Evolutionary conservation across 805 yeast genomes (phyloP), one percentile per base, ranked within the genome.

Genomic region (Saturnispora diversa): DNA sequence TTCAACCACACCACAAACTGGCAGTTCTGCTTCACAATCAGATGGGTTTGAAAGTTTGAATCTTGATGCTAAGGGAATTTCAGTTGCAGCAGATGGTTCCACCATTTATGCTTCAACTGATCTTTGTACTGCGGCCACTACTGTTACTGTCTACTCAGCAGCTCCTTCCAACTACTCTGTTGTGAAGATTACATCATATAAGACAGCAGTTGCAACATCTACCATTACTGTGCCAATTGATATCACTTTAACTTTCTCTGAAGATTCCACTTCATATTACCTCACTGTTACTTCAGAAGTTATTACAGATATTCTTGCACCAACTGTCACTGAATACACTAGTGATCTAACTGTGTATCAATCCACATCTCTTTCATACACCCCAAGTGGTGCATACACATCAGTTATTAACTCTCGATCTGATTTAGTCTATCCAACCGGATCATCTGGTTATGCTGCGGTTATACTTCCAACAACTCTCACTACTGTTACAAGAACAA

Each of bases 201-300:
- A 4, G 9, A 23, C 35, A 25, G 12, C 25, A 6, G 25, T 31
- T 27, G 30, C 49, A 2, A 39, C 54, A 12, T 45, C 49, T 15
- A 51, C 60, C n/a, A 55, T 50, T 20, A 55, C 64, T 5, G 61
- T 56, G 24, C 61, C 65, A 34, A 44, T 60, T 24, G 52, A 56
- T 27, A 58, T 58, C 8, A 55, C 62, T 2, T 44, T 62, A 35
- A 53, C 65, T 11, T 40, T 60, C 39, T 54, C 63, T 13, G 45
- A 51, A 11, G 64, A 64, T 21, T 51, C 58, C 7, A 46, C 54
- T 7, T 28, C 53, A 21, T 48, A 60, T 9, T 53, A 51, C 20
- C 31, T 54, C 17, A 54, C 63, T 29, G 55, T 64, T 11, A 45
- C 62, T 19, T 52, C 64, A 1, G 48, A 46, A 17, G 22, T 54